Base-by-base conservation (phyloP, 768 basidiomycete species). In the Sarcomyxa edulis region DNA sequence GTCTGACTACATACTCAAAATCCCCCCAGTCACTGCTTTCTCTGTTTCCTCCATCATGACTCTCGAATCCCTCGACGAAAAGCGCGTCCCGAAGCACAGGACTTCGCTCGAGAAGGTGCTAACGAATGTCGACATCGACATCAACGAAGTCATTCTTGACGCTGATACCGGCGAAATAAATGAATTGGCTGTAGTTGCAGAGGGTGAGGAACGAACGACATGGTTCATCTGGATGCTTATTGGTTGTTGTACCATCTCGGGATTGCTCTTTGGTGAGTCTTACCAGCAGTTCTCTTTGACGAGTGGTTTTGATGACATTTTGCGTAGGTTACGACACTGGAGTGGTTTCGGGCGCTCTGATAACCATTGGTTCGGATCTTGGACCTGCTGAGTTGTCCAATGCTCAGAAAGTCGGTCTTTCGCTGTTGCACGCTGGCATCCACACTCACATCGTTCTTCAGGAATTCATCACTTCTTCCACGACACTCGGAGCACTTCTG, bases 181-280 rank as follows among this genome's bases (percentile, higher is more conserved):
- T 35, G 79, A 81, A 46, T 52, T 75, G 38, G 65, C 71, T 1
- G 73, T 78, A 6, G 70, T 78, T 7, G 74, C 73, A 12, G 81
- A 82, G 47, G 79, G 78, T 9, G 81, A 82, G 42, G 80, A 81
- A 42, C 61, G 59, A 43, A 80, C 78, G 16, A 83, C 82, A 1
- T 74, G 72, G 69, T 87, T 87, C 46, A 76, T 89, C 2, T 86
- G 84, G 83, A 61, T 79, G n/a, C 69, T 90, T 28, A 85, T 88
- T 10, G 56, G 71, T 36, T 78, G 80, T 43, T 79, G 80, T n/a
- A 79, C 81, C 35, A 81, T 89, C 39, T 84, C 82, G 9, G 85
- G 84, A 12, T 56, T 86, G 16, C 67, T 87, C 6, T 89, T 89
- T 43, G 85, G 84, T 84, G 38, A 20, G 79, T 52, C 22, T 12